These are phyloP conservation scores for Coccomyxa subellipsoidea DNA, from an alignment of 163 green algal genomes.

Conservation along the genomic window DNA sequence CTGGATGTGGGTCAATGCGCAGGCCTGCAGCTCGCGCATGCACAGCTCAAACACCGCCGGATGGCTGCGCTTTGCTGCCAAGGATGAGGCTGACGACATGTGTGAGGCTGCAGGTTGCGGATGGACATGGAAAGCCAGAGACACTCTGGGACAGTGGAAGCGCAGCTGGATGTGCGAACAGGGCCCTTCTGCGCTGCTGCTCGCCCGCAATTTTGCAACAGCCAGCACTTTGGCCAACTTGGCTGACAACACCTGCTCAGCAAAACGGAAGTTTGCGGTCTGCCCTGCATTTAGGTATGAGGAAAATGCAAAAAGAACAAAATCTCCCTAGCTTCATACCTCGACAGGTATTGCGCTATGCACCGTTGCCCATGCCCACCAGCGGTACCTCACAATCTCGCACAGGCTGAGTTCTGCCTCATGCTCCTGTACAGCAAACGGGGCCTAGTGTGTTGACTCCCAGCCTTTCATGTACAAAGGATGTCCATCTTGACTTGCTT, in stretches of 20 bases:
- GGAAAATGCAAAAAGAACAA: neutral
- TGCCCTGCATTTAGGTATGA: neutral
- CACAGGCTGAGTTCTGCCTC: constrained; percentile 12
- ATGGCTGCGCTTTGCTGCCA: neutral
- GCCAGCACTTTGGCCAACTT: neutral
- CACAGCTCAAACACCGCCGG: neutral
- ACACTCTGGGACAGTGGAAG: neutral
- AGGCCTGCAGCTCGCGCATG: neutral
- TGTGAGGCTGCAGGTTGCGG: neutral
- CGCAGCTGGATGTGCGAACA: neutral
- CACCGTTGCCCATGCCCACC: constrained; percentile 20
- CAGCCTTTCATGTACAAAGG: neutral
- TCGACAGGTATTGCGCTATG: neutral
- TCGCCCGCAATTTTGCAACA: neutral
- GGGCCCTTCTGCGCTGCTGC: neutral
- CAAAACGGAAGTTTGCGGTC: neutral
- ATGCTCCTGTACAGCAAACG: constrained; percentile 2
- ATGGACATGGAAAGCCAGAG: neutral
- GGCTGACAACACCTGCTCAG: neutral
- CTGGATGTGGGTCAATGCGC: neutral
- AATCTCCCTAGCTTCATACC: neutral
- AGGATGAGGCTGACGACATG: neutral
- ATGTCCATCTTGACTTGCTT: neutral
- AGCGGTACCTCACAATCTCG: constrained; percentile 23
- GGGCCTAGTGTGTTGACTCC: neutral